These are phyloP conservation scores for Otatea glauca DNA, from an alignment of 176 grass and related monocot genomes.

Conservation along the genomic window DNA sequence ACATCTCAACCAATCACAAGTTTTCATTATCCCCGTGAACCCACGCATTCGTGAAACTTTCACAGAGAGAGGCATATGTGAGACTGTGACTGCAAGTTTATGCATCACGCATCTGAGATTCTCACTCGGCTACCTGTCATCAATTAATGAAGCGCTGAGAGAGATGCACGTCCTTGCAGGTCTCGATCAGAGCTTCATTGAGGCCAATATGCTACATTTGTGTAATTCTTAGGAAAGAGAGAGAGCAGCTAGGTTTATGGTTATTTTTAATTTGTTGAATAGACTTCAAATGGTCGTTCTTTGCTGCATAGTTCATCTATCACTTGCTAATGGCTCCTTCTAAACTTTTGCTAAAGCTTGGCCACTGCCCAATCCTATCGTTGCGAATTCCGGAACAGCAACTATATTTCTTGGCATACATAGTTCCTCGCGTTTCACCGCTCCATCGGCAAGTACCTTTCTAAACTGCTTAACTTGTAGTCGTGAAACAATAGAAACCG, in stretches of 20 bases:
- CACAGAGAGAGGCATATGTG: background rate
- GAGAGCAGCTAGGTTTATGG: too few species aligned
- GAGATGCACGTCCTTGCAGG: constrained; percentile 1
- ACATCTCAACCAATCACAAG: constrained; percentile 7
- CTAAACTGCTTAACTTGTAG: background rate
- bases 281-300: too few species aligned
- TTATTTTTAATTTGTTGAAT: too few species aligned
- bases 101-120: background rate
- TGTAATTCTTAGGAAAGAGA: too few species aligned
- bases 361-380: background rate
- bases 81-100: too few species aligned
- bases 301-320: too few species aligned
- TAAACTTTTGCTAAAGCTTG: too few species aligned
- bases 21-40: background rate
- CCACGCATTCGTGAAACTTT: background rate
- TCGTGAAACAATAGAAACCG: background rate
- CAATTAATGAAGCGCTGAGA: too few species aligned
- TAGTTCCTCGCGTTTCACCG: background rate
- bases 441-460: background rate
- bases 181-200: background rate
- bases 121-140: background rate
- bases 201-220: too few species aligned
- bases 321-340: too few species aligned
- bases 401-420: background rate
- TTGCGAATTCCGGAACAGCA: background rate